Evolutionary conservation across 495 filamentous ascomycete genomes (phyloP).

Genomic region (Parachaetomium inaequale): DNA sequence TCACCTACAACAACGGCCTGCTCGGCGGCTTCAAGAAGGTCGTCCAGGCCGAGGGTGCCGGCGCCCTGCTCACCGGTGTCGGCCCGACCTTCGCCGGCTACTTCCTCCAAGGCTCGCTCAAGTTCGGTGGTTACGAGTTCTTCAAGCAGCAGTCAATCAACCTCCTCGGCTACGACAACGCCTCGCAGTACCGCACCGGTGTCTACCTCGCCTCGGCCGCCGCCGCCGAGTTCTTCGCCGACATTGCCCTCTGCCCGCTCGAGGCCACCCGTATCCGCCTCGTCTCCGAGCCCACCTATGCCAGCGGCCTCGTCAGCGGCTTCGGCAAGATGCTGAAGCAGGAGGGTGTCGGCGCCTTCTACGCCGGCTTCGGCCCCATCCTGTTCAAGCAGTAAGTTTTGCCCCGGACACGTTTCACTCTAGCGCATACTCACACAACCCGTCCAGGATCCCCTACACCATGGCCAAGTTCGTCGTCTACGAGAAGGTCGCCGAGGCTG

Average conservation of each 20-base stretch:
- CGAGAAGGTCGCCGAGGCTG: slow-evolving; percentile 87
- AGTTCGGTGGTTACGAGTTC: slow-evolving; percentile 93
- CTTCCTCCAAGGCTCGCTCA: slow-evolving; percentile 93
- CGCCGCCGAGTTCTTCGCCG: slow-evolving; percentile 86
- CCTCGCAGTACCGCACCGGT: slow-evolving; percentile 79
- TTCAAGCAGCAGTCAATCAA: slow-evolving; percentile 95
- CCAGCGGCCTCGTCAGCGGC: slow-evolving; percentile 73
- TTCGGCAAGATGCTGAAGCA: slow-evolving; percentile 81
- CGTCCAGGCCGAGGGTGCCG: slow-evolving; percentile 77
- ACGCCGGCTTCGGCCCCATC: slow-evolving; percentile 90
- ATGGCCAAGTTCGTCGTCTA: slow-evolving; percentile 99
- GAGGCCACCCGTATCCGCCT: slow-evolving; percentile 95
- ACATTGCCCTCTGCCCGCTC: slow-evolving; percentile 89
- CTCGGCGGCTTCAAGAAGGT: slow-evolving; percentile 85
- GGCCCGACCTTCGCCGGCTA: slow-evolving; percentile 88
- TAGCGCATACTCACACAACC: slow-evolving; percentile 10
- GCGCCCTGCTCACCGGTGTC: slow-evolving; percentile 81
- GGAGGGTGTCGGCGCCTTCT: slow-evolving; percentile 87
- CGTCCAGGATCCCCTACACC: slow-evolving; percentile 92
- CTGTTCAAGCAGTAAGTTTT: slow-evolving; percentile 88
- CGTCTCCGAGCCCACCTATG: slow-evolving; percentile 85
- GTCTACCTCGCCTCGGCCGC: slow-evolving; percentile 86
- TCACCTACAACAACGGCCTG: slow-evolving; percentile 84
- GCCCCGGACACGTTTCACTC: not conserved
- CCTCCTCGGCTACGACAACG: slow-evolving; percentile 71